Percentiles rank a stretch among this genome's conserved stretches.
Conservation (phyloP, 1,284 basidiomycete species). For the Cutaneotrichosporon cavernicola region DNA sequence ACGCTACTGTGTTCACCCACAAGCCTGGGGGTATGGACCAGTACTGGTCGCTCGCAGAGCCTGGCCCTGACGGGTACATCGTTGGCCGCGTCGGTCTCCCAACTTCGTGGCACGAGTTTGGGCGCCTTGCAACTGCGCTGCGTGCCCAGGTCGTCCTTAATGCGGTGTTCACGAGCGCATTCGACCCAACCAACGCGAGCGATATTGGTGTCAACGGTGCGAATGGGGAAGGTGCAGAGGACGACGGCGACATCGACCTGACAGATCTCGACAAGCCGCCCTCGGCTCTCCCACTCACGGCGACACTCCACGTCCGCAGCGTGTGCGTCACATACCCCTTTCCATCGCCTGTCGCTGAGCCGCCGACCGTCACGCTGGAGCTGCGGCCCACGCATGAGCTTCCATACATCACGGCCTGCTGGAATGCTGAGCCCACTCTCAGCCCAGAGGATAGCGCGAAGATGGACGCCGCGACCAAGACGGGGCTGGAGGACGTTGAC, state of each 20-base stretch:
- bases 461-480: not conserved
- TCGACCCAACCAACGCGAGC: constrained; percentile 3
- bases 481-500: not conserved
- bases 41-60: constrained; percentile 39
- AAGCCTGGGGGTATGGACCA: constrained; percentile 26
- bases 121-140: constrained; percentile 25
- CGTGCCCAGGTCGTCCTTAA: constrained; percentile 38
- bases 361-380: constrained; percentile 12
- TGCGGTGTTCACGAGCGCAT: constrained; percentile 26
- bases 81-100: constrained; percentile 38
- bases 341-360: constrained; percentile 3
- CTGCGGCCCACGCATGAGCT: not conserved
- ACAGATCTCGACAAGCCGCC: constrained; percentile 22
- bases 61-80: constrained; percentile 43
- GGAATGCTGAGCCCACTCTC: constrained; percentile 10
- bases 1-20: constrained; percentile 35
- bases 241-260: constrained; percentile 14
- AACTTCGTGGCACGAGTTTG: constrained; percentile 18
- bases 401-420: constrained; percentile 15
- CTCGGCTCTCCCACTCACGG: constrained; percentile 18
- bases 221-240: not conserved
- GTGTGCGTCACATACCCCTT: constrained; percentile 11
- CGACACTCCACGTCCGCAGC: constrained; percentile 13
- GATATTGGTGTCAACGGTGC: not conserved
- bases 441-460: not conserved